A percentile compares a stretch with the other conserved stretches of the same genome.
phyloP scores from a whole-genome alignment of 164 flowering plant species.

The Tinospora cordifolia region DNA sequence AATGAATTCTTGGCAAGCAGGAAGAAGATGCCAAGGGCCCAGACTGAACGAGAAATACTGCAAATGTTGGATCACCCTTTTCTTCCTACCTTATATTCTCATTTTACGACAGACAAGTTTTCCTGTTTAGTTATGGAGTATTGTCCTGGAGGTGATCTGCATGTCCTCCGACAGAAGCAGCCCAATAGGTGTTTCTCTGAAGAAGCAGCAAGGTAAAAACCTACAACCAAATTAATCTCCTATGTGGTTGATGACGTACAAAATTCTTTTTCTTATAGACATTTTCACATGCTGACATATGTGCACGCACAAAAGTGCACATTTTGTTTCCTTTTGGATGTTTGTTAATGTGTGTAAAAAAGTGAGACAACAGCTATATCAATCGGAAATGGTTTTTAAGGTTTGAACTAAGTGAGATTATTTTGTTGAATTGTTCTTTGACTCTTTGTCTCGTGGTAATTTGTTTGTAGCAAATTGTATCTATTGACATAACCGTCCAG shows the following conservation, averaged over 20 bases:
- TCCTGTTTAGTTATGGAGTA: constrained; percentile 83
- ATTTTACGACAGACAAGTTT: constrained; percentile 60
- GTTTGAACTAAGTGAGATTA: too few relatives aligned
- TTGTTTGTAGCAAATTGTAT: too few relatives aligned
- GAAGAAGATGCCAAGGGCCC: constrained; percentile 76
- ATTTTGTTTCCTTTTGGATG: too few relatives aligned
- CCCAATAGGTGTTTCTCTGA: constrained; percentile 55
- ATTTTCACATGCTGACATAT: not conserved
- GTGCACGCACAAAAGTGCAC: not conserved
- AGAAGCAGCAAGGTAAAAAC: constrained; percentile 61
- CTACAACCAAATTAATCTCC: constrained; percentile 7
- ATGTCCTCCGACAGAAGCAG: constrained; percentile 78
- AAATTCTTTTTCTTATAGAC: not conserved
- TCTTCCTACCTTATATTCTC: constrained; percentile 75
- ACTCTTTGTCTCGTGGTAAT: too few relatives aligned
- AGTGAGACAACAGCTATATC: too few relatives aligned
- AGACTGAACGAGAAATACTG: constrained; percentile 68
- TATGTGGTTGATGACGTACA: not conserved
- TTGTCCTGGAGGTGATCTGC: constrained; percentile 88
- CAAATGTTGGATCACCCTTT: constrained; percentile 81
- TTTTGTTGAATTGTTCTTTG: too few relatives aligned
- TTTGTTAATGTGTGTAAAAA: too few relatives aligned
- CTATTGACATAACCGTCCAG: too few relatives aligned
- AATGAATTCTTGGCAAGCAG: constrained; percentile 63
- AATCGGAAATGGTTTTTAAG: too few relatives aligned